Evolutionary conservation across 805 yeast genomes (phyloP), one percentile per base, ranked within the genome.

Genomic region (Saccharomycopsis sp.): DNA sequence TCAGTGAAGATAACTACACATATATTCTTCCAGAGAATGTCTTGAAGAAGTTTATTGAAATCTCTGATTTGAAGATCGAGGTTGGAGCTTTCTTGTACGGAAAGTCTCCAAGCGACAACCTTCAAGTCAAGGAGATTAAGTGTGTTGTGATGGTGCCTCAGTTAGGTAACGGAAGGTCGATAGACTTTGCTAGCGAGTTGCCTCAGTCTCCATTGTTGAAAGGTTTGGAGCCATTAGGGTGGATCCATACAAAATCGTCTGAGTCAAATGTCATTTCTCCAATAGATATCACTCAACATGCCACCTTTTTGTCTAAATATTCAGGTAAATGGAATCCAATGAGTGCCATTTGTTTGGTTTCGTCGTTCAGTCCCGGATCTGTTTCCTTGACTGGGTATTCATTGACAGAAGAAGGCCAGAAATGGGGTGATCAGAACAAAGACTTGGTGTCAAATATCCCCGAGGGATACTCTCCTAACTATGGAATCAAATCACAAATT

Each of bases 201-300:
- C 83, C 86, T 1, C 67, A 68, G 0, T 65, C 72, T 7, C 72
- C 73, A 20, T 73, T 73, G 52, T 65, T 80, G 9, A 75, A 77
- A n/a, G 87, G 81, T 1, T 69, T 89, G 41, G 92, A 90, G 66
- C 80, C 94, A 3, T 70, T 94, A 17, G 99, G 99, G 0, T 89
- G 97, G 96, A 80, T 94, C n/a, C 97, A 93, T 68, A 89, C 97
- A 0, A 90, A 86, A 69, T 78, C 86, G 1, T 81, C 80, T 19
- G 96, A 88, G 44, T 63, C 78, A 3, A 79, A 80, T 54, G 75
- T 77, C 55, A 78, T 92, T 74, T 75, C 87, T 3, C 84, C 97
- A 0, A 72, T 78, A 41, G 97, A 93, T 63, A 81, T 89, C 15
- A 78, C 87, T 1, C 79, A 83, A 0, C 87, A 84, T 57, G 62